A percentile compares a stretch with the other conserved stretches of the same genome.
Conservation (phyloP, 495 filamentous ascomycete genomes). For the Xylaria nigripes region DNA sequence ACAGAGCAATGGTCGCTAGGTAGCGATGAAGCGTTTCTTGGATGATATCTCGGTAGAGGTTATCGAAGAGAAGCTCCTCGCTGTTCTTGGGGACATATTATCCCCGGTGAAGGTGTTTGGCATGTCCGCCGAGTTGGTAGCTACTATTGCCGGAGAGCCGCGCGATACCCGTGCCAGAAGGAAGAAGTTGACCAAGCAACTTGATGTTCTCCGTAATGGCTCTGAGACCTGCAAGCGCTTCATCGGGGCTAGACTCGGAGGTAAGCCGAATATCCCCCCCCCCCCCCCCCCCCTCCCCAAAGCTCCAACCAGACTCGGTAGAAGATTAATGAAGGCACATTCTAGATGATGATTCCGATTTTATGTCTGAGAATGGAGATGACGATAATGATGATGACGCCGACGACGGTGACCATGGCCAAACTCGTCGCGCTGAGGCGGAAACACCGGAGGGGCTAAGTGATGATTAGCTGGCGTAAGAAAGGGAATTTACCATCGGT, state of each 20-base stretch:
- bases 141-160: conserved; percentile 48
- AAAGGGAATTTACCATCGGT: too few relatives aligned
- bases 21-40: conserved; percentile 50
- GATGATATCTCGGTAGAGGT: conserved; percentile 53
- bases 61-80: conserved; percentile 52
- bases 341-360: conserved; percentile 2
- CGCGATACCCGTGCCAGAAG: conserved; percentile 39
- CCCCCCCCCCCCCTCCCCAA: too few relatives aligned
- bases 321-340: neutral
- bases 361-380: neutral
- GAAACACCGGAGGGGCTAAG: neutral
- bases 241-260: conserved; percentile 9
- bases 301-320: neutral
- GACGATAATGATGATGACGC: neutral
- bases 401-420: neutral
- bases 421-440: neutral
- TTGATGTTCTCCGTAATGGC: conserved; percentile 42
- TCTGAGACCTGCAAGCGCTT: conserved; percentile 44
- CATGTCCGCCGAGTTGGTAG: conserved; percentile 34
- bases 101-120: conserved; percentile 18
- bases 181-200: conserved; percentile 44
- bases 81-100: conserved; percentile 33
- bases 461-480: neutral
- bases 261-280: conserved; percentile 3
- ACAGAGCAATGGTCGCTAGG: conserved; percentile 30